Evolutionary conservation across 495 filamentous ascomycete species (phyloP).

Genomic region (Choiromyces venosus): DNA sequence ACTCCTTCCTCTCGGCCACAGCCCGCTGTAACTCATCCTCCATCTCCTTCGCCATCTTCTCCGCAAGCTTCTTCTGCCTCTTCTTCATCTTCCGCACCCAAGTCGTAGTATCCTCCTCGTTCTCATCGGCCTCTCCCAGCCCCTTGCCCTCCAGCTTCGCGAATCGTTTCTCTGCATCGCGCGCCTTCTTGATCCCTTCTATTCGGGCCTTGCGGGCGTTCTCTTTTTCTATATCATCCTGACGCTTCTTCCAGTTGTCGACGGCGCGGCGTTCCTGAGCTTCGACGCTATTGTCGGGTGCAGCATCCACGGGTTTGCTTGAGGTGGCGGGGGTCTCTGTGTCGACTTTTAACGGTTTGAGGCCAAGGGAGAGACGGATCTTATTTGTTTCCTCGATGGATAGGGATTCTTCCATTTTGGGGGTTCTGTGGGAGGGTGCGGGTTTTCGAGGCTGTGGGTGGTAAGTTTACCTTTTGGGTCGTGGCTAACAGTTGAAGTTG

Average conservation of each 20-base stretch:
- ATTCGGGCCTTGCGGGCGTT: conserved; percentile 67
- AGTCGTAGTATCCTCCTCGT: conserved; percentile 64
- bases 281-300: conserved; percentile 53
- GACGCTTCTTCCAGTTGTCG: conserved; percentile 60
- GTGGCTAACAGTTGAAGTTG: neutral
- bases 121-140: conserved; percentile 65
- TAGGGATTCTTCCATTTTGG: conserved; percentile 44
- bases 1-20: conserved; percentile 54
- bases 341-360: conserved; percentile 77
- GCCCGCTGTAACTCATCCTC: conserved; percentile 62
- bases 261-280: conserved; percentile 46
- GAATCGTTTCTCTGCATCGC: conserved; percentile 71
- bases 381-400: conserved; percentile 94
- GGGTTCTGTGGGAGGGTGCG: neutral
- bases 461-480: neutral
- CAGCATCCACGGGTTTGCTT: conserved; percentile 64
- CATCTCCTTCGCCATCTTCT: conserved; percentile 63
- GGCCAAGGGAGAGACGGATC: conserved; percentile 78
- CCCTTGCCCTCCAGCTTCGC: conserved; percentile 71
- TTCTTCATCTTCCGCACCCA: conserved; percentile 89
- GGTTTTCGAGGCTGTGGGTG: neutral
- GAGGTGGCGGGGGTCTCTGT: conserved; percentile 54
- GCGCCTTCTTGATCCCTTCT: conserved; percentile 79
- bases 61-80: conserved; percentile 79
- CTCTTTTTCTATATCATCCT: conserved; percentile 51